Conservation (phyloP, 208 protist genomes). For the Trypanosomatidae sp. region DNA sequence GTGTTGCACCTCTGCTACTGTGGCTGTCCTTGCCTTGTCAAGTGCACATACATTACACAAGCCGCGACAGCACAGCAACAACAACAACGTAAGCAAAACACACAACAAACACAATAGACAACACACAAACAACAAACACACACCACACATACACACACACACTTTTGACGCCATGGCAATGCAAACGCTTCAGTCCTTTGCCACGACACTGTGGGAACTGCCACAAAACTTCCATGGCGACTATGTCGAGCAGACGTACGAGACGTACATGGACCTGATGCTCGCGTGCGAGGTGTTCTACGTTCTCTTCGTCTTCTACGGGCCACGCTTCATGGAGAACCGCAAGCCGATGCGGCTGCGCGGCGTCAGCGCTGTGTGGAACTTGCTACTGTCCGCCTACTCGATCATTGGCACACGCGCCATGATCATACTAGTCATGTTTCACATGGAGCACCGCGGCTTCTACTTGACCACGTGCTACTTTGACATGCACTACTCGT, state of each 20-base stretch:
- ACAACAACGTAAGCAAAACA: not conserved
- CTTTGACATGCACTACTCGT: constrained; percentile 20
- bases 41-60: no score
- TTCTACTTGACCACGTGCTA: constrained; percentile 33
- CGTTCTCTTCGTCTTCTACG: constrained; percentile 39
- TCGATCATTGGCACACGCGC: constrained; percentile 25
- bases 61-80: no score
- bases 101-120: not conserved
- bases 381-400: constrained; percentile 64
- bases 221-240: constrained; percentile 21
- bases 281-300: constrained; percentile 33
- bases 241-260: constrained; percentile 16
- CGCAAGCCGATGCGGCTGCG: constrained; percentile 33
- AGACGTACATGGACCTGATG: constrained; percentile 30
- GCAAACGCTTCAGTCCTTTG: not conserved
- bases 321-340: constrained; percentile 44
- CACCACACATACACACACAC: not conserved
- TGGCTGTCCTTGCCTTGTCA: no score
- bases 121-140: not conserved
- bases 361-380: constrained; percentile 56
- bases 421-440: constrained; percentile 12
- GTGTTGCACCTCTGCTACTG: no score
- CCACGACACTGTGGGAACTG: constrained; percentile 9
- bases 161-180: not conserved
- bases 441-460: constrained; percentile 13